phyloP scores from a whole-genome alignment of 768 basidiomycete genomes.

The Leccinellum albellum region DNA sequence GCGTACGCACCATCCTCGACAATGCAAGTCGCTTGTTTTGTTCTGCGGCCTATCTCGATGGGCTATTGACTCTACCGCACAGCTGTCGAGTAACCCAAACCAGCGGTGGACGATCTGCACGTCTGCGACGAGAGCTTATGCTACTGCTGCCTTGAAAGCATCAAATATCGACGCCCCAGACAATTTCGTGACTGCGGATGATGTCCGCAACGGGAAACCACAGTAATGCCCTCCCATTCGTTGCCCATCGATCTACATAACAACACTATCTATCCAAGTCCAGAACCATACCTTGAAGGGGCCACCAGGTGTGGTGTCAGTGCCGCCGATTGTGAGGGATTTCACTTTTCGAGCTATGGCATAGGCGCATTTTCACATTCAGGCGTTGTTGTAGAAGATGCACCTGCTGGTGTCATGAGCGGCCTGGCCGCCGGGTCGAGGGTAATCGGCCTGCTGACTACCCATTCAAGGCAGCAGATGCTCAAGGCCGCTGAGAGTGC shows the following conservation, averaged over 20 bases:
- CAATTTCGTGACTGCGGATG: slow-evolving; percentile 78
- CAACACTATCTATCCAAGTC: slow-evolving; percentile 36
- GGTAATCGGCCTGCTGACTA: slow-evolving; percentile 80
- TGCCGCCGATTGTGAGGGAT: slow-evolving; percentile 33
- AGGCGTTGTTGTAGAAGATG: slow-evolving; percentile 91
- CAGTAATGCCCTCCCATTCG: slow-evolving; percentile 35
- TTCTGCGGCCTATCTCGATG: background rate
- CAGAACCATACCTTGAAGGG: slow-evolving; percentile 89
- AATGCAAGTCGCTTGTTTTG: slow-evolving; percentile 36
- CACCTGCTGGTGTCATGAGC: slow-evolving; percentile 78
- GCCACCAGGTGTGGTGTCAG: slow-evolving; percentile 66
- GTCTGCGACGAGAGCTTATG: slow-evolving; percentile 76
- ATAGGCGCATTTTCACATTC: slow-evolving; percentile 5
- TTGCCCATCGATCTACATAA: background rate
- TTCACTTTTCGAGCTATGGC: background rate
- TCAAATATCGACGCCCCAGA: slow-evolving; percentile 69
- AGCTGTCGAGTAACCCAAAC: slow-evolving; percentile 41
- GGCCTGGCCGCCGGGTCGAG: slow-evolving; percentile 80
- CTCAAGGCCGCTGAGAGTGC: slow-evolving; percentile 54
- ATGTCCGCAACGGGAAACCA: slow-evolving; percentile 81
- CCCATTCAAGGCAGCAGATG: slow-evolving; percentile 68
- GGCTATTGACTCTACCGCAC: slow-evolving; percentile 5
- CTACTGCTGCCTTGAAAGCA: slow-evolving; percentile 61
- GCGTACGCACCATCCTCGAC: slow-evolving; percentile 56
- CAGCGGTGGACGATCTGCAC: slow-evolving; percentile 88